These are phyloP conservation scores for Parsonsia alboflavescens DNA, from an alignment of 257 asterid species.

Conservation along the genomic window DNA sequence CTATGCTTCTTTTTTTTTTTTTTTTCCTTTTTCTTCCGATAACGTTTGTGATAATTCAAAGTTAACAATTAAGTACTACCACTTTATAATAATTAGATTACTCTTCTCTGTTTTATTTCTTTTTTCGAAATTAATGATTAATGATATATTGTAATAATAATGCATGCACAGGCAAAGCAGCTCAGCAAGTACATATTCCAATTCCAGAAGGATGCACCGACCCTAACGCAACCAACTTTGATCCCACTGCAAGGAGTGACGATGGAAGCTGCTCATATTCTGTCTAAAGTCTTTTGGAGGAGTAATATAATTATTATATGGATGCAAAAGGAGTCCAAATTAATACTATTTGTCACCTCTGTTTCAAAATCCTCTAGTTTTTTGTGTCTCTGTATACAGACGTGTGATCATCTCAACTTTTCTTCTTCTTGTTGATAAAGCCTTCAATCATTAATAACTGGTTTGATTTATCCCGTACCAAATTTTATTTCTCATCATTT, in stretches of 20 bases:
- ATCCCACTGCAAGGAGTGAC: conserved; percentile 69
- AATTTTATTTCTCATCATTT: neutral
- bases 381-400: neutral
- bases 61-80: too few species aligned
- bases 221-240: conserved; percentile 47
- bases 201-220: conserved; percentile 67
- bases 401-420: too few species aligned
- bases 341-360: neutral
- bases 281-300: neutral
- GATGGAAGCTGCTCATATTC: conserved; percentile 50
- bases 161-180: conserved; percentile 45
- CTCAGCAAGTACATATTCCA: conserved; percentile 43
- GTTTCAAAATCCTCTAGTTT: conserved; percentile 2
- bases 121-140: too few species aligned
- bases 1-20: too few species aligned
- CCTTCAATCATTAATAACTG: neutral
- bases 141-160: neutral
- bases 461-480: neutral
- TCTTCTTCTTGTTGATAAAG: neutral
- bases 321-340: neutral
- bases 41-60: neutral
- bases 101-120: too few species aligned
- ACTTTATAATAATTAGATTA: neutral
- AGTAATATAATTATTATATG: too few species aligned
- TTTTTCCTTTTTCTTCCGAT: too few species aligned